Evolutionary conservation across 805 yeast species (phyloP), one percentile per base, ranked within the genome.

Genomic region (Zygosaccharomyces bisporus): DNA sequence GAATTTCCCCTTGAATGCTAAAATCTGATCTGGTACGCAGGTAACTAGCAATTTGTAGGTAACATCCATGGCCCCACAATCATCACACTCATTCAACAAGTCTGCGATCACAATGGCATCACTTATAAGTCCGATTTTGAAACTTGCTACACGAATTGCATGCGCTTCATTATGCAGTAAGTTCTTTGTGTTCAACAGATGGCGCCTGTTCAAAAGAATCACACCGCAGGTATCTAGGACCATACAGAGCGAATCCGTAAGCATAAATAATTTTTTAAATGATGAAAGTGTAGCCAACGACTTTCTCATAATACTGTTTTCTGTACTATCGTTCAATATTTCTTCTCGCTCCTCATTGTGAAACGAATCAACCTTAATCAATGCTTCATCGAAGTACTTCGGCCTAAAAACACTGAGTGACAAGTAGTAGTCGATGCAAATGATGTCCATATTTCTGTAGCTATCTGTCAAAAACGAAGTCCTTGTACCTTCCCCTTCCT

Each of bases 161-260:
- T 40, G 25, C 12, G 34, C 30, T 19, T 41, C 21, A 33, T 43
- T 49, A 17, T 37, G 36, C 4, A 43, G n/a, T 10, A 46, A 17
- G 34, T 44, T 39, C n/a, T 36, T 31, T 2, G 38, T 13, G 38
- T 53, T 49, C 7, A 42, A 16, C n/a, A 57, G 30, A 3, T 45
- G 30, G 8, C 44, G 43, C 12, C 55, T 44, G 43, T 60, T 50
- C 7, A 57, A 37, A 14, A 60, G 34, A n/a, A 60, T 20, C 12
- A 60, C 37, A 4, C 65, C 66, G 30, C 46, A 40, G 4, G 47
- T 41, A 34, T 58, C 63, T 10, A 59, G 24, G 18, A 58, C 51
- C 39, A 57, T 33, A 34, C 52, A 50, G 3, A 57, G 41, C 1
- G 49, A 37, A n/a, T 53, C 54, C 6, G 57, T 50, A n/a, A 60